A percentile compares a stretch with the other conserved stretches of the same genome.
phyloP scores from a whole-genome alignment of 2,329 filamentous ascomycete species.

The Aspergillus ochraceoroseus region DNA sequence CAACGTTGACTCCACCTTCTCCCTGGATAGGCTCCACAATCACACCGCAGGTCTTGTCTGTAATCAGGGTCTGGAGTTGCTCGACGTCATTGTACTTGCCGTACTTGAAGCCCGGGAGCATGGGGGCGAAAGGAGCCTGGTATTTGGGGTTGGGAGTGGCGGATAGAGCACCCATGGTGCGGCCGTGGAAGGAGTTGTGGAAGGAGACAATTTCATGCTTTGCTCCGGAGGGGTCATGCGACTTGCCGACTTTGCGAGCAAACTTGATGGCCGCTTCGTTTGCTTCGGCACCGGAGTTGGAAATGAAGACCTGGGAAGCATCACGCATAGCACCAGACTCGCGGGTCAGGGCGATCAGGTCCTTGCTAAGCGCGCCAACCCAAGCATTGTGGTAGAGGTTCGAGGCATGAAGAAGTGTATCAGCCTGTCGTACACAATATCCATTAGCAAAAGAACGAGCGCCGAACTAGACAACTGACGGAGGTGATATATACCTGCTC shows the following conservation, averaged over 20 bases:
- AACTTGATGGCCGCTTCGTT: constrained; percentile 99
- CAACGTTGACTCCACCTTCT: constrained; percentile 86
- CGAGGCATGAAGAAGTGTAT: constrained; percentile 81
- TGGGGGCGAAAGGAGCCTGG: constrained; percentile 87
- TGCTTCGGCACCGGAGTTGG: constrained; percentile 93
- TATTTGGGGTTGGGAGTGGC: constrained; percentile 98
- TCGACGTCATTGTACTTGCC: constrained; percentile 78
- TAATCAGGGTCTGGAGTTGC: constrained; percentile 68
- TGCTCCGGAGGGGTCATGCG: constrained; percentile 61
- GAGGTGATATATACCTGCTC: constrained; percentile 61
- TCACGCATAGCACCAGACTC: constrained; percentile 77
- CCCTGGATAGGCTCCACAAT: constrained; percentile 97
- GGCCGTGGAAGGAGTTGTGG: constrained; percentile 86
- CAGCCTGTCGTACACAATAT: constrained; percentile 42
- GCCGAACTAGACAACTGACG: neutral
- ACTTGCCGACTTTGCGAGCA: constrained; percentile 81
- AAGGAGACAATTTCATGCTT: constrained; percentile 90
- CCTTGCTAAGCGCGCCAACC: constrained; percentile 82
- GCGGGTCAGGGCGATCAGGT: constrained; percentile 74
- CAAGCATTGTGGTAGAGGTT: constrained; percentile 98
- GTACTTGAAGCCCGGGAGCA: constrained; percentile 89
- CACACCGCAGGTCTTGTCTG: constrained; percentile 82
- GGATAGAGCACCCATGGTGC: constrained; percentile 92
- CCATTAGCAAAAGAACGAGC: neutral
- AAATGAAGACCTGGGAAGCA: constrained; percentile 78